A percentile compares a stretch with the other conserved stretches of the same genome.
These are phyloP conservation scores for Anisodus tanguticus DNA, from an alignment of 257 asterid genomes.

Conservation along the genomic window DNA sequence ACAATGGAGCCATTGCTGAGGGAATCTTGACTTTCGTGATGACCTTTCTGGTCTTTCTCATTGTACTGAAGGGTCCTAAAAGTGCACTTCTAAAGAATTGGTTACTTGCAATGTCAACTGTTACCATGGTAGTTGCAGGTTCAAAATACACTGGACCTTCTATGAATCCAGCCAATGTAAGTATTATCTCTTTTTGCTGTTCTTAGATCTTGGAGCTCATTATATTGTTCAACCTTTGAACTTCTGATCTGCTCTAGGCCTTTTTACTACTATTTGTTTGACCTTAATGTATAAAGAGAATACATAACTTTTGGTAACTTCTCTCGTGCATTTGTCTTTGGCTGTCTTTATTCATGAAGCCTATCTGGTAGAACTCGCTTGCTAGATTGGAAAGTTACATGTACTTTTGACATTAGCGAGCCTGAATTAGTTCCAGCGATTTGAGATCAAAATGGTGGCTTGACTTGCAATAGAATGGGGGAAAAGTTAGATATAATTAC, in stretches of 20 bases:
- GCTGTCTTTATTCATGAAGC: not conserved
- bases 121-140: conserved; percentile 67
- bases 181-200: conserved; percentile 29
- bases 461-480: not conserved
- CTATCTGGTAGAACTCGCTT: not conserved
- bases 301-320: not conserved
- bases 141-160: conserved; percentile 89
- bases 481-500: too few species aligned
- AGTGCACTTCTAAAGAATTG: conserved; percentile 63
- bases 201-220: not conserved
- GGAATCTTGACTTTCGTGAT: conserved; percentile 74
- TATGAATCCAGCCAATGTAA: conserved; percentile 96
- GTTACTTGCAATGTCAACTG: conserved; percentile 73
- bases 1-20: conserved; percentile 93
- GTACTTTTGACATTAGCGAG: not conserved
- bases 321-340: not conserved
- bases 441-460: not conserved
- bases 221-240: not conserved
- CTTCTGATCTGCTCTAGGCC: not conserved
- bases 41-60: conserved; percentile 66
- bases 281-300: not conserved
- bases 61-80: conserved; percentile 71
- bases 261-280: not conserved
- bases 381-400: not conserved
- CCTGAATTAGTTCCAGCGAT: not conserved